phyloP scores from a whole-genome alignment of 2,329 filamentous ascomycete species.

The Xylaria arbuscula region DNA sequence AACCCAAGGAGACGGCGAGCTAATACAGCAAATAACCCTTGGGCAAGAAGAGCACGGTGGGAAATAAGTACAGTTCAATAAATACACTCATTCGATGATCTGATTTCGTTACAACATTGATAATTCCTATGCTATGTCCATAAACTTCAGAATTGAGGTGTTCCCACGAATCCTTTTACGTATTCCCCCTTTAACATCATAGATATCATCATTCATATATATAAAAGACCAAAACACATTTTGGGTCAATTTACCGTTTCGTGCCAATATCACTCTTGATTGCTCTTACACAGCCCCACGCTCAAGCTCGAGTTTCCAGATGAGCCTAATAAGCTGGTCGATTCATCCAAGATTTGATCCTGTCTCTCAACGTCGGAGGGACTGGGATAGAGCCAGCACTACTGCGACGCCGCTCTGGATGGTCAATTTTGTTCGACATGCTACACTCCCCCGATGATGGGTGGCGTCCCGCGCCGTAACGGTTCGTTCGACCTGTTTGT shows the following conservation, averaged over 20 bases:
- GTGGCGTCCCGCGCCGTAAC: conserved; percentile 43
- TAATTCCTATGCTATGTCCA: not conserved
- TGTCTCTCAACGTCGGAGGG: conserved; percentile 43
- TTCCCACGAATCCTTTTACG: not conserved
- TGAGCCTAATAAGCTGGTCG: conserved; percentile 45
- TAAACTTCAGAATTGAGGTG: not conserved
- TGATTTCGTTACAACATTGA: not conserved
- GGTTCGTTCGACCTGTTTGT: conserved; percentile 48
- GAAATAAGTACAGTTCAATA: not conserved
- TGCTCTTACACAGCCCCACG: not conserved
- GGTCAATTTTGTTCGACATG: conserved; percentile 44
- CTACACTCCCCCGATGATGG: conserved; percentile 47
- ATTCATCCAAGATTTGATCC: conserved; percentile 47
- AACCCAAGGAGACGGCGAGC: not conserved
- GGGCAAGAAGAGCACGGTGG: not conserved
- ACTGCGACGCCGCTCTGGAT: conserved; percentile 46
- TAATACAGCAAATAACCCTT: not conserved
- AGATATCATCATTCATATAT: not conserved
- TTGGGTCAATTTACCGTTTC: conserved; percentile 6
- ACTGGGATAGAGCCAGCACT: conserved; percentile 39
- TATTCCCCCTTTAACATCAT: not conserved
- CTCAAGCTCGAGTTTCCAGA: not conserved
- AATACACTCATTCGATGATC: not conserved
- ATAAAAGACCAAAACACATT: not conserved
- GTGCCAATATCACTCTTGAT: not conserved